Evolutionary conservation across 139 green algal genomes (phyloP), one percentile per base, ranked within the genome.

Genomic region (Pleodorina starrii): DNA sequence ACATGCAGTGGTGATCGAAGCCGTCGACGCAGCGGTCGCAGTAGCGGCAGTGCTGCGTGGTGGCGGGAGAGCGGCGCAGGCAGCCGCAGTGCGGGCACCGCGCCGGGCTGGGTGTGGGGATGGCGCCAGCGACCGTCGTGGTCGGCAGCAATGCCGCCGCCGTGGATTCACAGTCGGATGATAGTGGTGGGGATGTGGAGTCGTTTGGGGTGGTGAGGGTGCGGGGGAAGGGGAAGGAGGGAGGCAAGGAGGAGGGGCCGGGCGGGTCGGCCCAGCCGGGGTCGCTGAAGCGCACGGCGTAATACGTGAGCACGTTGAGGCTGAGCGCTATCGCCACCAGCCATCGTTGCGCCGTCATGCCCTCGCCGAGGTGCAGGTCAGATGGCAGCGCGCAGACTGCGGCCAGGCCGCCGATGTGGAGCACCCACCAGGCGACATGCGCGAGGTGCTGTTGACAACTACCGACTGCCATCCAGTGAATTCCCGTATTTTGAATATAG

Each of bases 1-100:
- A 88, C 38, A 90, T 91, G 92, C 96, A 98, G 90, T 98, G 96
- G 88, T 98, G 96, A 75, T 98, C 96, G 73, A 98, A 97, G 60
- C 90, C 90, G 27, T 93, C 82, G 42, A 97, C 93, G 90, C 96
- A 98, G 32, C 93, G 92, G 63, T 96, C 79, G 88, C 96, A 98
- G 73, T 63, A 54, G 23, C 90, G 89, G 87, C 96, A 98, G 90
- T 98, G 96, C 92, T 27, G 25, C 9, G 66, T 69, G 17, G 21
- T 42, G 17, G 21, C 44, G 29, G n/a, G 50, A 0, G 9, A 1
- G 19, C 60, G 60, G 1, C 54, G 36, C 16, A 50, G 25, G 21
- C 54, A 38, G 38, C 36, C 51, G 36, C 51, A 74, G 0, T 54
- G 35, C 27, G 48, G 2, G 36, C 54, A 73, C 14, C 6, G 9